Evolutionary conservation across 345 rosid species (phyloP).

Genomic region (Populus nigra): DNA sequence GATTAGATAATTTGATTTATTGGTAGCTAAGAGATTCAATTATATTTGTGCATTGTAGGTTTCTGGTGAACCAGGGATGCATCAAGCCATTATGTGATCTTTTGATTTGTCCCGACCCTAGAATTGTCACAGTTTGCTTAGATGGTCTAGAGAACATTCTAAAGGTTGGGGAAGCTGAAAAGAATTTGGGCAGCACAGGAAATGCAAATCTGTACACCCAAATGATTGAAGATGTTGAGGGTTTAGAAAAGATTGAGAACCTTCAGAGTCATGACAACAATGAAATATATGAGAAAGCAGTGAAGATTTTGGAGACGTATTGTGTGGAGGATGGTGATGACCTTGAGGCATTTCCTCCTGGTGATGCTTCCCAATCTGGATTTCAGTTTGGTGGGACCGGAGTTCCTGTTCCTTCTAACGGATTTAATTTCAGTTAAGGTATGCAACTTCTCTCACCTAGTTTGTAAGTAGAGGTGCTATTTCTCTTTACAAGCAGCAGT

Average conservation of each 20-base stretch:
- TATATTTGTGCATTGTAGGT: slow-evolving; percentile 12
- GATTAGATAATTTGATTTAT: not conserved
- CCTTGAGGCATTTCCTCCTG: slow-evolving; percentile 1
- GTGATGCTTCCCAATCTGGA: slow-evolving; percentile 19
- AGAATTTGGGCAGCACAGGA: slow-evolving; percentile 20
- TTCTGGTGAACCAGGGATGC: slow-evolving; percentile 23
- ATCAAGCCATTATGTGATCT: slow-evolving; percentile 32
- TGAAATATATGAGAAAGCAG: slow-evolving; percentile 29
- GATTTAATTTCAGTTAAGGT: slow-evolving; percentile 23
- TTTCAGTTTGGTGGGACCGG: slow-evolving; percentile 16
- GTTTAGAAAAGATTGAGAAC: slow-evolving; percentile 23
- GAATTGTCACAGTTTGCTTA: slow-evolving; percentile 24
- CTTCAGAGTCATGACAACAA: slow-evolving; percentile 28
- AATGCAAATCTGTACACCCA: slow-evolving; percentile 17
- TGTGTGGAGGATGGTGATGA: slow-evolving; percentile 23
- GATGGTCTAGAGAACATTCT: slow-evolving; percentile 31
- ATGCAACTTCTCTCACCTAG: not conserved
- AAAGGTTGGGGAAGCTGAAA: slow-evolving; percentile 29
- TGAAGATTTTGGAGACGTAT: slow-evolving; percentile 24
- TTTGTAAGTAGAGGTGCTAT: not conserved
- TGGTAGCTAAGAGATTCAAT: not conserved
- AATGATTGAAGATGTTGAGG: slow-evolving; percentile 27
- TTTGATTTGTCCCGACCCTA: slow-evolving; percentile 24
- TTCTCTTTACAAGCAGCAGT: not conserved
- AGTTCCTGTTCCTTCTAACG: slow-evolving; percentile 13